A percentile compares a stretch with the other conserved stretches of the same genome.
These are phyloP conservation scores for Aspergillus fructus DNA, from an alignment of 2,329 filamentous ascomycete species.

Conservation along the genomic window DNA sequence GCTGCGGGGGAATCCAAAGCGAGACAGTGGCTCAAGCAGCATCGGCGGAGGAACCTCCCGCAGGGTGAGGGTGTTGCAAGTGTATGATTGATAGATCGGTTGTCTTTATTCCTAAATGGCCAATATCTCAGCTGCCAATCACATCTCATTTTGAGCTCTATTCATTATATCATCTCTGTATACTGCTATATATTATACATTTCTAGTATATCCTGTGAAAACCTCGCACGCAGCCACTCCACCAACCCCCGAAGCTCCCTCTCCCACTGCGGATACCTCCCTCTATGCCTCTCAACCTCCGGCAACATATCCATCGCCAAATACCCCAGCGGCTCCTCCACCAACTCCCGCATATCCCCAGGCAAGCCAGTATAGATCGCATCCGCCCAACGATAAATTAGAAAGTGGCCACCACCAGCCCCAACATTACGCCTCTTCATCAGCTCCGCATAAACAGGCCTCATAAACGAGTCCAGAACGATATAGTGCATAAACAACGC, in stretches of 20 bases:
- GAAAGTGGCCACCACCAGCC: not conserved
- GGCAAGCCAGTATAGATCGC: slow-evolving; percentile 35
- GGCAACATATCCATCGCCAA: slow-evolving; percentile 2
- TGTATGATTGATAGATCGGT: no score
- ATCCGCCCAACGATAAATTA: slow-evolving; percentile 42
- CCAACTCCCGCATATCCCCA: slow-evolving; percentile 30
- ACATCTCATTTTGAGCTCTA: no score
- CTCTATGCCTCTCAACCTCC: not conserved
- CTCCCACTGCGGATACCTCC: not conserved
- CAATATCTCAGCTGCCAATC: no score
- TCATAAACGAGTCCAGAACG: slow-evolving; percentile 46
- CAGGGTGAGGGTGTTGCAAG: not conserved
- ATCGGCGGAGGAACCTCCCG: not conserved
- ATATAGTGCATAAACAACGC: slow-evolving; percentile 50
- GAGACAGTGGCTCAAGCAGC: not conserved
- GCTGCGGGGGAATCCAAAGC: not conserved
- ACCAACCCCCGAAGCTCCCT: not conserved
- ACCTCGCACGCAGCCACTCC: not conserved
- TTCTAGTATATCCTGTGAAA: not conserved
- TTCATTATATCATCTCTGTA: no score
- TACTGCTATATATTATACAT: not conserved
- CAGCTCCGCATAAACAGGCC: slow-evolving; percentile 18
- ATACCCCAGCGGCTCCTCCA: slow-evolving; percentile 28
- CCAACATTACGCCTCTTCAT: not conserved
- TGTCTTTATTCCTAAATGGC: no score